A percentile compares a stretch with the other conserved stretches of the same genome.
These are phyloP conservation scores for Ceriops tagal DNA, from an alignment of 345 rosid species.

Conservation along the genomic window DNA sequence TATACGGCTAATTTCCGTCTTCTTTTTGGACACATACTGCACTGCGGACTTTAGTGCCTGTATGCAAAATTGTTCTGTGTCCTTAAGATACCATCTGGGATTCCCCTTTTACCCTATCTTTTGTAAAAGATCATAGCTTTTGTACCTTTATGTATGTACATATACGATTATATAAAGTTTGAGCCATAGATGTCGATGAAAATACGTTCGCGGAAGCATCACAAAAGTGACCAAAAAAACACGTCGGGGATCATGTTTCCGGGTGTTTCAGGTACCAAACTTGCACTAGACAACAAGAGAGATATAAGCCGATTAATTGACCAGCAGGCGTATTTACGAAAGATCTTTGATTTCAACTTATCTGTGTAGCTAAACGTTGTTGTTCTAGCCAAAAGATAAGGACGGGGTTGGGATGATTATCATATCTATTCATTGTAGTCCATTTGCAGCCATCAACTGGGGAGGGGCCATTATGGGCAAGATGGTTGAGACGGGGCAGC, in stretches of 20 bases:
- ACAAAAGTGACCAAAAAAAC: conserved; percentile 18
- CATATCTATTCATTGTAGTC: background rate
- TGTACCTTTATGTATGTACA: too few species aligned
- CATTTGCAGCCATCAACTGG: conserved; percentile 2
- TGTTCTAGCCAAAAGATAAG: conserved; percentile 20
- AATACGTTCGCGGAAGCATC: conserved; percentile 17
- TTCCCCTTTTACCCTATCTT: too few species aligned
- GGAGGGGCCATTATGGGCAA: conserved; percentile 17
- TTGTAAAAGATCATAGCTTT: too few species aligned
- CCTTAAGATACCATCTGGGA: too few species aligned
- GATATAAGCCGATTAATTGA: background rate
- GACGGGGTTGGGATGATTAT: conserved; percentile 7
- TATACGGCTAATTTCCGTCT: too few species aligned
- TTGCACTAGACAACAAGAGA: too few species aligned
- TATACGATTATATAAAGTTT: too few species aligned
- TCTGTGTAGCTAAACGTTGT: background rate
- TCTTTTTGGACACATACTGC: too few species aligned
- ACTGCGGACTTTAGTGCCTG: too few species aligned
- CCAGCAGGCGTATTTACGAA: background rate
- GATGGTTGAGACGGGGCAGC: conserved; percentile 25
- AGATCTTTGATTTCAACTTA: background rate
- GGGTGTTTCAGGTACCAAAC: conserved; percentile 1
- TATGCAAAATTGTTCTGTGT: too few species aligned
- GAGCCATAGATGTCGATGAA: background rate
- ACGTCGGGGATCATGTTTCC: conserved; percentile 16